phyloP scores from a whole-genome alignment of 805 yeast genomes.

The Lipomyces oligophaga region DNA sequence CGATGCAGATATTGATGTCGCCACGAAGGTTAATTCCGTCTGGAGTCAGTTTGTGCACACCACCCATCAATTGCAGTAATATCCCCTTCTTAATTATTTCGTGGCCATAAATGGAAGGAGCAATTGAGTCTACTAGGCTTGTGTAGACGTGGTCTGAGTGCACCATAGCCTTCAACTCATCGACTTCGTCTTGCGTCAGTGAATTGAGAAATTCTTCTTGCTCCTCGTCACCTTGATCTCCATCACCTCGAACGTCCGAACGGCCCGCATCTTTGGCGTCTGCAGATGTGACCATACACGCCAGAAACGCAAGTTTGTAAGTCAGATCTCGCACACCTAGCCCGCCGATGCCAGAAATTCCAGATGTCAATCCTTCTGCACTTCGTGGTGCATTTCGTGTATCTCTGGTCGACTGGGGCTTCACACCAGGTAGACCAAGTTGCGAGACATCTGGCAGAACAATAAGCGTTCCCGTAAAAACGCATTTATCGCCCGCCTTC shows the following conservation, averaged over 20 bases:
- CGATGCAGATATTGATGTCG: conserved; percentile 92
- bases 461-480: conserved; percentile 89
- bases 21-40: conserved; percentile 96
- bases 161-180: conserved; percentile 85
- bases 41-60: conserved; percentile 88
- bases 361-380: conserved; percentile 70
- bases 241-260: conserved; percentile 41
- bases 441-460: conserved; percentile 94
- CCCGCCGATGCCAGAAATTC: conserved; percentile 82
- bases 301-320: conserved; percentile 84
- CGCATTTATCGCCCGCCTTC: conserved; percentile 94
- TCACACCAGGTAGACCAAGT: conserved; percentile 90
- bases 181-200: conserved; percentile 74
- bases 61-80: conserved; percentile 82
- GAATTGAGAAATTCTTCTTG: conserved; percentile 78
- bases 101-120: conserved; percentile 96
- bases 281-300: conserved; percentile 79
- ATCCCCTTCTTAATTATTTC: conserved; percentile 91
- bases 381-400: conserved; percentile 51
- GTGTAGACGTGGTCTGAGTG: conserved; percentile 80
- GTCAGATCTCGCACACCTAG: conserved; percentile 95
- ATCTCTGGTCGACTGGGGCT: conserved; percentile 76
- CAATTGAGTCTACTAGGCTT: conserved; percentile 79
- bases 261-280: conserved; percentile 40
- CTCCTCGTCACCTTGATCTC: conserved; percentile 52